Evolutionary conservation across 495 filamentous ascomycete species (phyloP).

Genomic region (Hamigera avellanea): DNA sequence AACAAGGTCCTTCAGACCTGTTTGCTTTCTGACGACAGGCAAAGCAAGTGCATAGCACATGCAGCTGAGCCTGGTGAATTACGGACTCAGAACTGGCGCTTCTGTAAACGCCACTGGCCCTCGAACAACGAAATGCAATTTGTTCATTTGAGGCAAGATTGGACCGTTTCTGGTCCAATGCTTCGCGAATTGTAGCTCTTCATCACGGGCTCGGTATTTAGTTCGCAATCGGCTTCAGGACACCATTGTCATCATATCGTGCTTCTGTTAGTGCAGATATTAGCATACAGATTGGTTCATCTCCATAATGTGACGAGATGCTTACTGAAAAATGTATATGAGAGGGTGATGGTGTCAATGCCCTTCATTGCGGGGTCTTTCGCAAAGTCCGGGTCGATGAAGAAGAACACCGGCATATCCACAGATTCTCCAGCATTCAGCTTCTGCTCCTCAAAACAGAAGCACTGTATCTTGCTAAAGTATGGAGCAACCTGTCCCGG

Average conservation of each 20-base stretch:
- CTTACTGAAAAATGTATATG: slow-evolving; percentile 98
- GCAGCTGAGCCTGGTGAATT: too few species aligned
- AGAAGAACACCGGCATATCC: slow-evolving; percentile 99
- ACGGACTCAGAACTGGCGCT: too few species aligned
- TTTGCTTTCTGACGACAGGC: too few species aligned
- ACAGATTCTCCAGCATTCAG: slow-evolving; percentile 92
- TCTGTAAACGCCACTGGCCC: too few species aligned
- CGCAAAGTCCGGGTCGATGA: slow-evolving; percentile 91
- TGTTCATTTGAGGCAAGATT: too few species aligned
- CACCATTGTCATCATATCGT: slow-evolving; percentile 77
- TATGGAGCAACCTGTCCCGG: slow-evolving; percentile 94
- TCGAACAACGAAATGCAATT: too few species aligned
- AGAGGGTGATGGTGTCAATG: slow-evolving; percentile 88
- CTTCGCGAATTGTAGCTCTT: too few species aligned
- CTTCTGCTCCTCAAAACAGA: slow-evolving; percentile 97
- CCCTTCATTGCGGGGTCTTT: slow-evolving; percentile 86
- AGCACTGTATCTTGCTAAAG: slow-evolving; percentile 99
- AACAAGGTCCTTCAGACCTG: too few species aligned
- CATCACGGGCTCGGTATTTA: background rate
- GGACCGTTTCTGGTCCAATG: too few species aligned
- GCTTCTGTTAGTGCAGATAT: slow-evolving; percentile 52
- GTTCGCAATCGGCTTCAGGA: slow-evolving; percentile 27
- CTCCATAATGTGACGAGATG: slow-evolving; percentile 1
- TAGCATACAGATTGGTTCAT: background rate
- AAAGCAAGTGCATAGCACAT: too few species aligned